Percentiles rank a stretch among this genome's conserved stretches.
phyloP scores from a whole-genome alignment of 305 asterid genomes.

The Fraxinus velutina region DNA sequence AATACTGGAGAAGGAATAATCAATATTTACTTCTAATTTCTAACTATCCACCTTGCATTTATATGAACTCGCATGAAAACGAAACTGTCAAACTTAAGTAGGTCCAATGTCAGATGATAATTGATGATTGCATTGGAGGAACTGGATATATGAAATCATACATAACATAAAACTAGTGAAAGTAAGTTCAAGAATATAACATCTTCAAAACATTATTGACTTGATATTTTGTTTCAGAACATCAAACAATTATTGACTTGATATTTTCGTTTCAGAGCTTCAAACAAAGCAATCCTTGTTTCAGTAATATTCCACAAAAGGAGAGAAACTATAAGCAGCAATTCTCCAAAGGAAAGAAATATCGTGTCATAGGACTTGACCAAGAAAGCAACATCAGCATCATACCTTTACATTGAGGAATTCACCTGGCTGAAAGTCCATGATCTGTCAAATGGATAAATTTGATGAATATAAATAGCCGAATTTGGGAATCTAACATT shows the following conservation, averaged over 20 bases:
- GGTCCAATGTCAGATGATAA: neutral
- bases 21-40: neutral
- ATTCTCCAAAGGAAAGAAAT: neutral
- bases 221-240: neutral
- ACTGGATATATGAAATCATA: neutral
- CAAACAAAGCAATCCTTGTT: neutral
- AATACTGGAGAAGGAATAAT: neutral
- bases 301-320: neutral
- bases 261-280: neutral
- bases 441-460: constrained; percentile 52
- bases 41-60: neutral
- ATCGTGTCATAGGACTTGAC: neutral
- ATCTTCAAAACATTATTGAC: neutral
- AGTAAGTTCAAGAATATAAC: neutral
- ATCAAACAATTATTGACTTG: neutral
- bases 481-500: neutral
- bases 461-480: neutral
- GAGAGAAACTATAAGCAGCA: neutral
- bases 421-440: constrained; percentile 99
- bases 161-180: neutral
- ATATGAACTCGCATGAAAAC: neutral
- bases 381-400: constrained; percentile 2
- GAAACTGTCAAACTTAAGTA: neutral
- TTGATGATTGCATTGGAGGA: neutral
- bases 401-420: constrained; percentile 90